phyloP scores from a whole-genome alignment of 2,329 filamentous ascomycete genomes.

The Alternaria viburni region DNA sequence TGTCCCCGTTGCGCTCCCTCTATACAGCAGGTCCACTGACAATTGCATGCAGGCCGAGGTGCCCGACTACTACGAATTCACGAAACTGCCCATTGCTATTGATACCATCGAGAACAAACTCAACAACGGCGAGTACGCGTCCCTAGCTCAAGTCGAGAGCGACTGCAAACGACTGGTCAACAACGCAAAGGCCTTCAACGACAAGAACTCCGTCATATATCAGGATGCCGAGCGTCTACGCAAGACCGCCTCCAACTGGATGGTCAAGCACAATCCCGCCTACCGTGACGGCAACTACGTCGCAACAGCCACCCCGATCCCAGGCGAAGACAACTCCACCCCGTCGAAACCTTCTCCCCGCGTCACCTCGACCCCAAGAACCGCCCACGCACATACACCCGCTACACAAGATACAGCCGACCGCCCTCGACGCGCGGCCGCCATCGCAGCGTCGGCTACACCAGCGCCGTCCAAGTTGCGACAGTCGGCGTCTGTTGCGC shows the following conservation, averaged over 20 bases:
- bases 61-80: slow-evolving; percentile 78
- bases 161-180: slow-evolving; percentile 87
- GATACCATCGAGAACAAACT: slow-evolving; percentile 78
- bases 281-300: slow-evolving; percentile 72
- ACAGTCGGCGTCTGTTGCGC: slow-evolving; percentile 34
- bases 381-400: slow-evolving; percentile 16
- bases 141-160: slow-evolving; percentile 76
- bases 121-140: slow-evolving; percentile 70
- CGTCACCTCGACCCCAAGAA: slow-evolving; percentile 32
- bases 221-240: slow-evolving; percentile 86
- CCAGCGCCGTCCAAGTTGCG: slow-evolving; percentile 43
- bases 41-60: slow-evolving; percentile 58
- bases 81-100: slow-evolving; percentile 79
- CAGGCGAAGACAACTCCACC: slow-evolving; percentile 56
- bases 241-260: slow-evolving; percentile 85
- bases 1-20: slow-evolving; percentile 21
- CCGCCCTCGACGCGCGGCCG: slow-evolving; percentile 43
- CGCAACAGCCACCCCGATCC: slow-evolving; percentile 75
- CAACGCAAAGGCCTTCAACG: slow-evolving; percentile 86
- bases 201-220: slow-evolving; percentile 73
- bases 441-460: slow-evolving; percentile 31
- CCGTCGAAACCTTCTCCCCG: slow-evolving; percentile 38
- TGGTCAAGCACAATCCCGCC: slow-evolving; percentile 85
- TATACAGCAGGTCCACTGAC: slow-evolving; percentile 22
- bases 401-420: slow-evolving; percentile 36